Conservation (phyloP, 495 filamentous ascomycete genomes). For the Clohesyomyces aquaticus region DNA sequence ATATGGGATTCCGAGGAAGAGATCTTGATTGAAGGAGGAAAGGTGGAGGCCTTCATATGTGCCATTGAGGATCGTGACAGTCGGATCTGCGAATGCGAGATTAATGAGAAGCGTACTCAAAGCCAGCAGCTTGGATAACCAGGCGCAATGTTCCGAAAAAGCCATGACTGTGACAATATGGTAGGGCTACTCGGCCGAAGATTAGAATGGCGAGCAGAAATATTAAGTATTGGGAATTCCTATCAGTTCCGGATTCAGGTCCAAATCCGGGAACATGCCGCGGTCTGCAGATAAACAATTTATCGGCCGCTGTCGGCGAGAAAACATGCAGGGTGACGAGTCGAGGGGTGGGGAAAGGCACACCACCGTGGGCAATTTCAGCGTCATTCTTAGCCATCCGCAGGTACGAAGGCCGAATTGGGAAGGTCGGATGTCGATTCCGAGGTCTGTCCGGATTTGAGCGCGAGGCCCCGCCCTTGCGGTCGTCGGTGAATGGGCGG, state of each 20-base stretch:
- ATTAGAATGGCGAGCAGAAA: too few relatives aligned
- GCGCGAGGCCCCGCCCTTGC: neutral
- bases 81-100: slow-evolving; percentile 20
- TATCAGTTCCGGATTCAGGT: too few relatives aligned
- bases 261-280: too few relatives aligned
- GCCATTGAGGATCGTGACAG: slow-evolving; percentile 33
- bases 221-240: too few relatives aligned
- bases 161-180: too few relatives aligned
- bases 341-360: neutral
- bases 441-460: slow-evolving; percentile 7
- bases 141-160: too few relatives aligned
- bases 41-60: slow-evolving; percentile 36
- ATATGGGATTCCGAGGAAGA: slow-evolving; percentile 41
- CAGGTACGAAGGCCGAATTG: slow-evolving; percentile 13
- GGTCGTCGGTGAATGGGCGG: too few relatives aligned
- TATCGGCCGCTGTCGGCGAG: neutral
- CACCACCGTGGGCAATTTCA: neutral
- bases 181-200: too few relatives aligned
- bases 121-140: neutral
- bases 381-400: slow-evolving; percentile 6
- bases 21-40: slow-evolving; percentile 36
- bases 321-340: neutral
- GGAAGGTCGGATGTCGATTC: slow-evolving; percentile 1
- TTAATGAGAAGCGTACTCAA: slow-evolving; percentile 1
- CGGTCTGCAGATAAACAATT: neutral